A percentile compares a stretch with the other conserved stretches of the same genome.
Evolutionary conservation across 2,329 filamentous ascomycete species (phyloP).

Genomic region (Aureobasidium pullulans): DNA sequence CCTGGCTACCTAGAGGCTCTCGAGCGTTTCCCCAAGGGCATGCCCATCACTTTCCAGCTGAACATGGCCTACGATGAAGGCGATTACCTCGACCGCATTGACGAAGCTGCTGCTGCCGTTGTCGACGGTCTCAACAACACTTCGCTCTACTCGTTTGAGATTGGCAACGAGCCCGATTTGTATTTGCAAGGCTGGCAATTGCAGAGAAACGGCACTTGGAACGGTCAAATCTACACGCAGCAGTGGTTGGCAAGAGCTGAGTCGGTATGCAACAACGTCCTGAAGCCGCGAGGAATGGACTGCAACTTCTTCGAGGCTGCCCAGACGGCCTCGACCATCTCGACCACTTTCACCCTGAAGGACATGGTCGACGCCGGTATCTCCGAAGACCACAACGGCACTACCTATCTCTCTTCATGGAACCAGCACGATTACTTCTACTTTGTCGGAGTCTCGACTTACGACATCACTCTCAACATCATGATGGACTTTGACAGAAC

Average conservation of each 20-base stretch:
- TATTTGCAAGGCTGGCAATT: conserved; percentile 33
- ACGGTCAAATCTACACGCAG: conserved; percentile 36
- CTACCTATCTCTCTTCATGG: conserved; percentile 36
- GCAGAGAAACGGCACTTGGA: conserved; percentile 39
- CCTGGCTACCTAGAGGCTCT: conserved; percentile 40
- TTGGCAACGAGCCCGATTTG: conserved; percentile 39
- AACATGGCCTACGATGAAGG: conserved; percentile 42
- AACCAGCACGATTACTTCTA: conserved; percentile 51
- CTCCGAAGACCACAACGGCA: conserved; percentile 29
- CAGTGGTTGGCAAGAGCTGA: conserved; percentile 41
- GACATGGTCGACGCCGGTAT: conserved; percentile 36
- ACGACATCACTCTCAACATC: conserved; percentile 36
- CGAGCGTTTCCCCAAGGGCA: conserved; percentile 43
- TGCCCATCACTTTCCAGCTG: conserved; percentile 43
- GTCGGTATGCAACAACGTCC: conserved; percentile 38
- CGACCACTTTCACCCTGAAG: conserved; percentile 42
- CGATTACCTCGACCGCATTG: conserved; percentile 39
- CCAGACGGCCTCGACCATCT: conserved; percentile 44
- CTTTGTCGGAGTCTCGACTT: conserved; percentile 42
- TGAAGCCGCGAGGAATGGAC: conserved; percentile 34
- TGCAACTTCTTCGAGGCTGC: conserved; percentile 44
- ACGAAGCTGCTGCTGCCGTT: conserved; percentile 34
- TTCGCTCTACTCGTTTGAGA: conserved; percentile 36
- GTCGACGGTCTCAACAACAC: conserved; percentile 31
- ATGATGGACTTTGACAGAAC: conserved; percentile 42